Evolutionary conservation across 345 rosid species (phyloP), one percentile per base, ranked within the genome.

Genomic region (Corchorus olitorius): DNA sequence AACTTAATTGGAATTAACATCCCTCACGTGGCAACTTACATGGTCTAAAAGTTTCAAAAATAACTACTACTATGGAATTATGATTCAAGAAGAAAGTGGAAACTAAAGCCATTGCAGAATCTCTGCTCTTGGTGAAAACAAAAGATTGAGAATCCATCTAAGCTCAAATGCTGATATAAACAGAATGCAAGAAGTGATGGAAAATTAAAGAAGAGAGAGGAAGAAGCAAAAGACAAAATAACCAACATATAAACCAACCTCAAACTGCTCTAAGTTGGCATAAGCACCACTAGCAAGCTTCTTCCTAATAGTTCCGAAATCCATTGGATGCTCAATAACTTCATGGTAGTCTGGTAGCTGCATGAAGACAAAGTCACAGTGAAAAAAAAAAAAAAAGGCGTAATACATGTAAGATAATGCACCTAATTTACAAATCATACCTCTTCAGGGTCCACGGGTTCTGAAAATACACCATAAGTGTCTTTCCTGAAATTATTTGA

Each of bases 281-380:
- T 90, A 94, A 49, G 77, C 91, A 67, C 90, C 91, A 17, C 70
- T 70, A 53, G 75, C 84, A 72, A 94, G 84, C 81, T 91, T 94
- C 79, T 84, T 88, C 85, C 92, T 84, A 62, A 88, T 73, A 19
- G 97, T 93, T 48, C 85, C 82, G 55, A 93, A 94, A 86, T 94
- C 98, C 98, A 94, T 93, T 0, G 97, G 97, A 84, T 91, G 86
- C 78, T 87, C 83, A 64, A 94, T 84, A 78, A 89, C 77, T 55
- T 94, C 97, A 77, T 79, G 87, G 76, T 94, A 94, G 78, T 94
- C 97, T 39, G 98, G 98, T 60, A 94, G 95, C 98, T 94, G 91
- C 64, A 81, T 61, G 75, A 76, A 50, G 59, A 70, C 53, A 78
- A 43, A 37, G 68, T 16, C 65, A 61, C 10, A 20, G 27, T 54